Evolutionary conservation across 257 asterid species (phyloP).

Genomic region (Eustoma russellianum): DNA sequence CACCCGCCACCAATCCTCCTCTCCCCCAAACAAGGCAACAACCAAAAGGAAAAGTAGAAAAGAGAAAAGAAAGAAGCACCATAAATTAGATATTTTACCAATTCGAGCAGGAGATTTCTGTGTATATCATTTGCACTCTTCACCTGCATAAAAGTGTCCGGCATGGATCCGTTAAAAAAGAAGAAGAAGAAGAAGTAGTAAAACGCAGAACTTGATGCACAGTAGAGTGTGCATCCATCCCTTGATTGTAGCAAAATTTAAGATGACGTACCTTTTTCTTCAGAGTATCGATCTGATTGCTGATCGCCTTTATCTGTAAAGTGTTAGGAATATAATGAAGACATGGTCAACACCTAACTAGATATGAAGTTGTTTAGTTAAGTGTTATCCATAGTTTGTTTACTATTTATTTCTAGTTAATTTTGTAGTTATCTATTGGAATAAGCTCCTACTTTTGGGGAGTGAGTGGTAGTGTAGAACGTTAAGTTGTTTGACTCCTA

Average conservation of each 20-base stretch:
- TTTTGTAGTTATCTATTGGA: too few species aligned
- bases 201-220: background rate
- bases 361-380: too few species aligned
- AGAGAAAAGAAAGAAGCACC: background rate
- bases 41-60: background rate
- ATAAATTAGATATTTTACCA: conserved; percentile 33
- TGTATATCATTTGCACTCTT: conserved; percentile 80
- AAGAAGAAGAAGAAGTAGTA: background rate
- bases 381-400: too few species aligned
- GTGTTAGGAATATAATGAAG: background rate
- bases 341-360: too few species aligned
- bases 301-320: conserved; percentile 52
- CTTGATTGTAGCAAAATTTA: background rate
- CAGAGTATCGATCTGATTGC: conserved; percentile 52
- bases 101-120: conserved; percentile 50
- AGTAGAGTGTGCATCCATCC: too few species aligned
- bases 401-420: too few species aligned
- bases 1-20: too few species aligned
- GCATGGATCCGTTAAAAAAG: background rate
- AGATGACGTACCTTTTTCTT: conserved; percentile 55
- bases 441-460: too few species aligned
- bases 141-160: conserved; percentile 24
- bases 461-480: too few species aligned
- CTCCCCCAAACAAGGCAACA: too few species aligned
- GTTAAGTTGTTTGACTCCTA: too few species aligned